Evolutionary conservation across 495 filamentous ascomycete species (phyloP).

Genomic region (Hyaloscypha variabilis): DNA sequence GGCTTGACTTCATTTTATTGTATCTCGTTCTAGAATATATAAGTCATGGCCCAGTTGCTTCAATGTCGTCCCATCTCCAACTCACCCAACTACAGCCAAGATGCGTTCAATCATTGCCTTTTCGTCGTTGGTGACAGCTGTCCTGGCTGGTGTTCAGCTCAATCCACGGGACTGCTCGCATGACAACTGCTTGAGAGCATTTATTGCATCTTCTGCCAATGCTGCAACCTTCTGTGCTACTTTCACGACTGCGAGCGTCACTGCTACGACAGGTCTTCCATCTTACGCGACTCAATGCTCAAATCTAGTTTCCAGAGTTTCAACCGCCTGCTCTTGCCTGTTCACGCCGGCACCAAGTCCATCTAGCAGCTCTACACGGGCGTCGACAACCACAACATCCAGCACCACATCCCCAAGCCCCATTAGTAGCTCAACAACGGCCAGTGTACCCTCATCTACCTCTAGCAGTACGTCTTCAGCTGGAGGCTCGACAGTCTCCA

Average conservation of each 20-base stretch:
- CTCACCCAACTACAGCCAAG: neutral
- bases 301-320: neutral
- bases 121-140: neutral
- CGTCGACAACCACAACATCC: neutral
- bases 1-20: neutral
- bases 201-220: conserved; percentile 3
- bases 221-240: conserved; percentile 4
- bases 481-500: neutral
- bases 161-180: conserved; percentile 2
- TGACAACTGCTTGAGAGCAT: conserved; percentile 3
- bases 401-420: neutral
- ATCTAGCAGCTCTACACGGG: neutral
- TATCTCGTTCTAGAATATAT: neutral
- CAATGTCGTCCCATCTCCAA: neutral
- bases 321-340: neutral
- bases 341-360: neutral
- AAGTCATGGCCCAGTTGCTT: neutral
- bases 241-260: neutral
- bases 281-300: conserved; percentile 7
- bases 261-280: neutral
- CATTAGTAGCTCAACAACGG: too few relatives aligned
- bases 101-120: conserved; percentile 3
- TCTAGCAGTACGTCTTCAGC: neutral
- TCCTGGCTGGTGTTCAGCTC: conserved; percentile 3
- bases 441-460: neutral